A percentile compares a stretch with the other conserved stretches of the same genome.
phyloP scores from a whole-genome alignment of 2,329 filamentous ascomycete species.

The Neonectria ditissima region DNA sequence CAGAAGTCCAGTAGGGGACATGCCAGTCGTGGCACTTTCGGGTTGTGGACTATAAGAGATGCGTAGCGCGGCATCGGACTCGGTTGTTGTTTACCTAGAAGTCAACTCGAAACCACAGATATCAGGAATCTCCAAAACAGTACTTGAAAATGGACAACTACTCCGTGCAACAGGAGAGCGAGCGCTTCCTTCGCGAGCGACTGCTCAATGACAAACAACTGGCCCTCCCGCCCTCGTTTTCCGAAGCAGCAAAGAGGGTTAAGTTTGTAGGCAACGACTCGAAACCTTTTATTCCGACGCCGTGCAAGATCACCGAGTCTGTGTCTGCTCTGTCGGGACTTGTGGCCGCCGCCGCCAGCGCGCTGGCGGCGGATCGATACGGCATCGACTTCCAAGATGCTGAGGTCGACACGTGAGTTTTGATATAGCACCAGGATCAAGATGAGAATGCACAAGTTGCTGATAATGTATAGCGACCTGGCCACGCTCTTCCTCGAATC shows the following conservation, averaged over 20 bases:
- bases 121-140: background rate
- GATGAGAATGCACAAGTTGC: too few species aligned
- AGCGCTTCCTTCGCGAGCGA: conserved; percentile 13
- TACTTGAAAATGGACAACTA: conserved; percentile 9
- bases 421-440: background rate
- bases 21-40: background rate
- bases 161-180: conserved; percentile 17
- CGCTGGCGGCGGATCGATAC: conserved; percentile 24
- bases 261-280: conserved; percentile 20
- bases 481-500: conserved; percentile 37
- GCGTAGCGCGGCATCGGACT: background rate
- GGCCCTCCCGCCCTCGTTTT: conserved; percentile 14
- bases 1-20: background rate
- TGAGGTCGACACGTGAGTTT: conserved; percentile 27
- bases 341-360: conserved; percentile 23
- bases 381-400: conserved; percentile 27
- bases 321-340: conserved; percentile 20
- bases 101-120: background rate
- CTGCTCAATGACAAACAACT: conserved; percentile 13
- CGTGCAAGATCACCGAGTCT: conserved; percentile 31
- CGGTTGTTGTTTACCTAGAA: background rate
- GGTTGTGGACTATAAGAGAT: background rate
- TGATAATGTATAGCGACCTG: conserved; percentile 15
- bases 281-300: conserved; percentile 28
- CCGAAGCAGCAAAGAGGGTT: conserved; percentile 18